Evolutionary conservation across 2,329 filamentous ascomycete species (phyloP).

Genomic region (Aspergillus unguis): DNA sequence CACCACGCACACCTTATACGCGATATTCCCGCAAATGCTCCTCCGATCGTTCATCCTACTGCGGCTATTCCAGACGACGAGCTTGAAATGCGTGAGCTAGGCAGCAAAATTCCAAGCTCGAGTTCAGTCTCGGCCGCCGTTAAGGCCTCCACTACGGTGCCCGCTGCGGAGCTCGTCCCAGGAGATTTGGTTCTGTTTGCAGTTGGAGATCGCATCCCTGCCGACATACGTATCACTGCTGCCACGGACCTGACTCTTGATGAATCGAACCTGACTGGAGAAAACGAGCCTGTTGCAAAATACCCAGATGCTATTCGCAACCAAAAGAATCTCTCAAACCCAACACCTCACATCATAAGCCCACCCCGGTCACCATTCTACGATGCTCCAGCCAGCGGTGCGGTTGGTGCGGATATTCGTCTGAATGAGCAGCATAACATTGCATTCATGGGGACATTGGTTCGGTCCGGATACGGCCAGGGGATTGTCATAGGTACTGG

Average conservation of each 20-base stretch:
- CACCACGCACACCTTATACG: slow-evolving; percentile 95
- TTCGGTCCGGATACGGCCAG: slow-evolving; percentile 91
- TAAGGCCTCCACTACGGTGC: slow-evolving; percentile 78
- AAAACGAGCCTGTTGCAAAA: slow-evolving; percentile 89
- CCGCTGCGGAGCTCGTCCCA: slow-evolving; percentile 81
- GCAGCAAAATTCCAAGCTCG: slow-evolving; percentile 37
- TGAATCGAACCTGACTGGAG: slow-evolving; percentile 92
- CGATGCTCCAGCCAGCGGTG: slow-evolving; percentile 56
- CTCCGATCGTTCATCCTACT: slow-evolving; percentile 21
- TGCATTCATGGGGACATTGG: slow-evolving; percentile 95
- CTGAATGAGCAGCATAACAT: slow-evolving; percentile 81
- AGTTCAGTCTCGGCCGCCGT: slow-evolving; percentile 62
- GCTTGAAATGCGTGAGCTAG: slow-evolving; percentile 50
- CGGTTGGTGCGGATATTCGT: slow-evolving; percentile 62
- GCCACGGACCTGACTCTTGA: slow-evolving; percentile 90
- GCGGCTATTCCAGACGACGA: slow-evolving; percentile 34
- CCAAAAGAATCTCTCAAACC: slow-evolving; percentile 27
- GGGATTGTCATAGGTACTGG: slow-evolving; percentile 97
- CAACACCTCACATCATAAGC: slow-evolving; percentile 30
- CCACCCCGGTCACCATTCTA: slow-evolving; percentile 56
- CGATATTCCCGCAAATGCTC: slow-evolving; percentile 35
- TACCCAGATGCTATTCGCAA: slow-evolving; percentile 59
- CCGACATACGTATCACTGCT: slow-evolving; percentile 90
- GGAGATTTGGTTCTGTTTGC: slow-evolving; percentile 92
- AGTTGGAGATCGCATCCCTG: slow-evolving; percentile 92